These are phyloP conservation scores for Phytophthora citricola DNA, from an alignment of 352 stramenopile species.

Conservation along the genomic window DNA sequence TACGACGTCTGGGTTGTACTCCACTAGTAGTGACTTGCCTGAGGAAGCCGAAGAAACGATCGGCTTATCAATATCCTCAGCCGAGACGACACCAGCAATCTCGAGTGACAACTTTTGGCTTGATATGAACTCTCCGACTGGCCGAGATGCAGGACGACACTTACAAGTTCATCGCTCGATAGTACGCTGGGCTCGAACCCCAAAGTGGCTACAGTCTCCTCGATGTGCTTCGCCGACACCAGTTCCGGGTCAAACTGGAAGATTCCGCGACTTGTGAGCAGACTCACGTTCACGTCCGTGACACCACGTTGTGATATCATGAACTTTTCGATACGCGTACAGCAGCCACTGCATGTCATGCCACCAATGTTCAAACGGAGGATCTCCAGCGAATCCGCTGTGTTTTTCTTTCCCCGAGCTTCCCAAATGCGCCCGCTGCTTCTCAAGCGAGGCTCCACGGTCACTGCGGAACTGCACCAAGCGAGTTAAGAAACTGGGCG, in stretches of 20 bases:
- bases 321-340: constrained; percentile 84
- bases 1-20: constrained; percentile 54
- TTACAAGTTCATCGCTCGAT: constrained; percentile 57
- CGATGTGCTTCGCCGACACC: constrained; percentile 65
- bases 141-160: constrained; percentile 60
- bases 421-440: constrained; percentile 17
- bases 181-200: constrained; percentile 76
- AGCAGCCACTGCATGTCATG: constrained; percentile 91
- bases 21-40: constrained; percentile 39
- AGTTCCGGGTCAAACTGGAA: constrained; percentile 56
- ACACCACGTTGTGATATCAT: constrained; percentile 65
- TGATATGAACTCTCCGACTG: constrained; percentile 25
- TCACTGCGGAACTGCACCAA: constrained; percentile 48
- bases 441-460: constrained; percentile 36
- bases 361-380: constrained; percentile 71
- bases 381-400: constrained; percentile 25
- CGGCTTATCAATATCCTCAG: constrained; percentile 31
- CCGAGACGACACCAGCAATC: constrained; percentile 47
- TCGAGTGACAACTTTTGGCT: constrained; percentile 35
- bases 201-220: constrained; percentile 61
- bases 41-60: constrained; percentile 10
- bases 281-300: constrained; percentile 63
- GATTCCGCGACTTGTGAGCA: constrained; percentile 63
- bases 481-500: constrained; percentile 50
- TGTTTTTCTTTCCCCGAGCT: constrained; percentile 18